A percentile compares a stretch with the other conserved stretches of the same genome.
Conservation (phyloP, 306 rosid species). For the Prunus armeniaca region DNA sequence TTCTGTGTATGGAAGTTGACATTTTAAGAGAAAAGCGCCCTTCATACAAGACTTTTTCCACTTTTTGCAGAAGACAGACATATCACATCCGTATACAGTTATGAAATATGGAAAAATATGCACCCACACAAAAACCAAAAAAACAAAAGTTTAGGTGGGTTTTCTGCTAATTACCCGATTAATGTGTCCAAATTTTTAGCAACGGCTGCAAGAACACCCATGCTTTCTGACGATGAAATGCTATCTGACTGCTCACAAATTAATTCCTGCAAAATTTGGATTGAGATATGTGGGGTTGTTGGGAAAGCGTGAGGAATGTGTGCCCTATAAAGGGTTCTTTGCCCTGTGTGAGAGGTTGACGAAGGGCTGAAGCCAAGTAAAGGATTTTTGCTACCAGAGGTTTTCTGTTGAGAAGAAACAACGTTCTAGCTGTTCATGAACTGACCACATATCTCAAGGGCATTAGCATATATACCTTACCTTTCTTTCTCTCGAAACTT, state of each 20-base stretch:
- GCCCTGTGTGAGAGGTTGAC: background rate
- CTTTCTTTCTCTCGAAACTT: constrained; percentile 8
- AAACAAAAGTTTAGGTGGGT: background rate
- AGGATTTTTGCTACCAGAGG: constrained; percentile 43
- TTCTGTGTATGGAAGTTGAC: background rate
- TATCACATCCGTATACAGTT: background rate
- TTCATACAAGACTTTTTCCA: background rate
- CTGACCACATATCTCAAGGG: background rate
- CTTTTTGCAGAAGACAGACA: background rate
- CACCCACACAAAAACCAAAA: background rate
- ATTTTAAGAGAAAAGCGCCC: background rate
- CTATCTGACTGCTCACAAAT: background rate
- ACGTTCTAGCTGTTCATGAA: no score
- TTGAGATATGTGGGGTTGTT: background rate
- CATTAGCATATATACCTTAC: constrained; percentile 7
- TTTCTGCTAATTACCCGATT: constrained; percentile 46
- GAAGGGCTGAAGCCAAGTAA: constrained; percentile 33
- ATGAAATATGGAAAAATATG: background rate
- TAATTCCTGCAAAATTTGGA: background rate
- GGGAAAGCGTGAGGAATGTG: background rate
- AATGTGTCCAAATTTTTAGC: constrained; percentile 70
- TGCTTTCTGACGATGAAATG: constrained; percentile 1
- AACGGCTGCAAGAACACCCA: constrained; percentile 66
- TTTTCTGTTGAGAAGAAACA: constrained; percentile 41
- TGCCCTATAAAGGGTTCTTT: background rate